Evolutionary conservation across 2,329 filamentous ascomycete species (phyloP).

Genomic region (Aspergillus hortae): DNA sequence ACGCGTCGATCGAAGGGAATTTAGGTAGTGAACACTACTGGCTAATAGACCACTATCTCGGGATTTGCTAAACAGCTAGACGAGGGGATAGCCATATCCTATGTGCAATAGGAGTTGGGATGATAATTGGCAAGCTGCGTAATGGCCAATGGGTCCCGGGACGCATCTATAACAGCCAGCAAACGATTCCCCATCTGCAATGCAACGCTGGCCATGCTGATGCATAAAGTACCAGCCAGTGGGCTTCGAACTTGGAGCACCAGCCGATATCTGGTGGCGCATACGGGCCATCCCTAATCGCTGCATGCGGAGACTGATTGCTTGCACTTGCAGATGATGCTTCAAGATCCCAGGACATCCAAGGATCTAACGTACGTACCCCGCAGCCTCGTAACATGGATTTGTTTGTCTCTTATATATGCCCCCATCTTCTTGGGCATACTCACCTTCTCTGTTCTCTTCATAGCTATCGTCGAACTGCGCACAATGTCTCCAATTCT

Average conservation of each 20-base stretch:
- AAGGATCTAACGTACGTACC: background rate
- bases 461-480: background rate
- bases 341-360: background rate
- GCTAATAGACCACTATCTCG: no score
- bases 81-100: no score
- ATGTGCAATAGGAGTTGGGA: no score
- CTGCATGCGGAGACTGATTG: background rate
- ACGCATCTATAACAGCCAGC: no score
- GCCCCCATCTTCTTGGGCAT: background rate
- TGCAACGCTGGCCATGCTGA: background rate
- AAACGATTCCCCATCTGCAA: background rate
- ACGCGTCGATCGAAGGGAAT: no score
- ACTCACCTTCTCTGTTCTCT: background rate
- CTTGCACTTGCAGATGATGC: background rate
- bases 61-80: no score
- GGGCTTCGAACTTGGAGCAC: background rate
- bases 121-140: no score
- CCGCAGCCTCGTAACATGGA: background rate
- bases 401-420: background rate
- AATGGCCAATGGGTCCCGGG: no score
- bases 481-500: background rate
- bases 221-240: background rate
- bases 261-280: background rate
- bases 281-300: background rate
- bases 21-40: no score